phyloP scores from a whole-genome alignment of 257 asterid genomes.

The Haberlea rhodopensis region DNA sequence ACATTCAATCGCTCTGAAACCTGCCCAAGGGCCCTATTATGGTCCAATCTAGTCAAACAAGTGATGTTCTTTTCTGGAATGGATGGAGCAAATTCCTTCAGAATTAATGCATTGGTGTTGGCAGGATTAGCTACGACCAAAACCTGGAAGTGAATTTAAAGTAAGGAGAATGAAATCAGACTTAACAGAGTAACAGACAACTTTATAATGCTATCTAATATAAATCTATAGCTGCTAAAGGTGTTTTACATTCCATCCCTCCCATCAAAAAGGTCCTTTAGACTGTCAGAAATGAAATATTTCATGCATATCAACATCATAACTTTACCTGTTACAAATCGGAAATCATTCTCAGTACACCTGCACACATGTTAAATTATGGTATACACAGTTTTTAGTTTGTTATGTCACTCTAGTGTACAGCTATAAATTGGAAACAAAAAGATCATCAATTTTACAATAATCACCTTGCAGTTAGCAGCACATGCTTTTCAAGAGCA shows the following conservation, averaged over 20 bases:
- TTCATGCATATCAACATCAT: too few relatives aligned
- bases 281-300: too few relatives aligned
- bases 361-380: too few relatives aligned
- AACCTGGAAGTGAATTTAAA: conserved; percentile 46
- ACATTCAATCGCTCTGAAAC: conserved; percentile 74
- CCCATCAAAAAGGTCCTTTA: too few relatives aligned
- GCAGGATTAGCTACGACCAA: conserved; percentile 98
- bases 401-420: too few relatives aligned
- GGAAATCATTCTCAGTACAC: too few relatives aligned
- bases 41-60: conserved; percentile 94
- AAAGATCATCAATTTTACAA: too few relatives aligned
- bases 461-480: not conserved
- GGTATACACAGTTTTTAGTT: too few relatives aligned
- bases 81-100: conserved; percentile 91
- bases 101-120: conserved; percentile 86
- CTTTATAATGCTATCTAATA: not conserved
- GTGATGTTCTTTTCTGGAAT: conserved; percentile 78
- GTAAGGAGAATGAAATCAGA: not conserved
- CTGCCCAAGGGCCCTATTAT: conserved; percentile 97
- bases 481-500: conserved; percentile 4
- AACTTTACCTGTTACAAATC: not conserved
- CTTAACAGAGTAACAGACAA: not conserved
- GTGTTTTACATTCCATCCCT: not conserved
- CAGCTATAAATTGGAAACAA: too few relatives aligned
- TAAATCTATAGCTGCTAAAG: not conserved